Evolutionary conservation across 2,329 filamentous ascomycete genomes (phyloP).

Genomic region (Cryphonectria parasitica): DNA sequence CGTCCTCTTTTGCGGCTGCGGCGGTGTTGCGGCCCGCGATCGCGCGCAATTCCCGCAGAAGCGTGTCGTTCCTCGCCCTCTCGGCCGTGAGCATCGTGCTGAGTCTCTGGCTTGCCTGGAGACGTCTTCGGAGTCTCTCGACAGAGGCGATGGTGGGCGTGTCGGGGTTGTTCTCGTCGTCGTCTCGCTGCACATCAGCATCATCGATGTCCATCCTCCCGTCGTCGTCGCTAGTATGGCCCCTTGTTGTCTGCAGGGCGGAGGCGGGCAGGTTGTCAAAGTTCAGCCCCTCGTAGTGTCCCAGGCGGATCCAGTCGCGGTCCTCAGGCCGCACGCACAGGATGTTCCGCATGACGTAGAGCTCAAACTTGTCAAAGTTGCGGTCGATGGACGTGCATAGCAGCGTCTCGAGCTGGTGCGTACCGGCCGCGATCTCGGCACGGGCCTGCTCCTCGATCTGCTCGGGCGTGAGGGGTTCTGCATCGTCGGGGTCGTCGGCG

Average conservation of each 20-base stretch:
- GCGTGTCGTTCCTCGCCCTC: slow-evolving; percentile 69
- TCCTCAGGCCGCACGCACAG: slow-evolving; percentile 71
- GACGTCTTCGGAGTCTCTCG: slow-evolving; percentile 70
- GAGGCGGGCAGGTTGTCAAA: slow-evolving; percentile 39
- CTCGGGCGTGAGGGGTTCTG: slow-evolving; percentile 28
- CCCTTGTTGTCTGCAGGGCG: slow-evolving; percentile 1
- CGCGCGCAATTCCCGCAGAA: slow-evolving; percentile 66
- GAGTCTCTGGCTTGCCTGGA: slow-evolving; percentile 79
- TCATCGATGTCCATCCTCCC: slow-evolving; percentile 33
- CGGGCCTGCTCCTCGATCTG: slow-evolving; percentile 52
- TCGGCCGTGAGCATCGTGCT: slow-evolving; percentile 72
- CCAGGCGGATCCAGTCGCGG: slow-evolving; percentile 76
- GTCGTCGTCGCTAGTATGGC: slow-evolving; percentile 27
- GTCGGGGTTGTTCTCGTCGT: slow-evolving; percentile 29
- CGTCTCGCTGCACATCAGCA: background rate
- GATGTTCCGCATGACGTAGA: slow-evolving; percentile 88
- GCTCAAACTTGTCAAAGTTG: slow-evolving; percentile 84
- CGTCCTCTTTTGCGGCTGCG: slow-evolving; percentile 30
- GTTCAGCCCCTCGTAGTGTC: slow-evolving; percentile 78
- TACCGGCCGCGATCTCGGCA: slow-evolving; percentile 84
- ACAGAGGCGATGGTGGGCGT: slow-evolving; percentile 69
- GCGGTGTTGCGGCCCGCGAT: slow-evolving; percentile 39
- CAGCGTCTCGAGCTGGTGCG: slow-evolving; percentile 82
- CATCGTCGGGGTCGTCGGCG: slow-evolving; percentile 19
- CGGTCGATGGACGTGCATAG: slow-evolving; percentile 81